These are phyloP conservation scores for Penicillium thymicola DNA, from an alignment of 2,329 filamentous ascomycete species.

Conservation along the genomic window DNA sequence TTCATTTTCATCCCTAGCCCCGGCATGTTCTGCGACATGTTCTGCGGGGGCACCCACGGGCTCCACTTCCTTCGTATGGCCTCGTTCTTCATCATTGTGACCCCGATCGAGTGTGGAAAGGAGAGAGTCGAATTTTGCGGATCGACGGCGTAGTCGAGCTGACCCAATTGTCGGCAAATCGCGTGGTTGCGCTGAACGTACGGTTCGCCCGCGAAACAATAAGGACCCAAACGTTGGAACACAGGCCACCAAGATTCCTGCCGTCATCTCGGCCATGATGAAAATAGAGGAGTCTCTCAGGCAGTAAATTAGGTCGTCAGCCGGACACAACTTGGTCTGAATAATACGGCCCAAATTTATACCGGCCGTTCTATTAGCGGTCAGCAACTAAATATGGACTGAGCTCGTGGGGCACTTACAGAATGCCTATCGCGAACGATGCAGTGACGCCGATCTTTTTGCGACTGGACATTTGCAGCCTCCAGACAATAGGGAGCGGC, in stretches of 20 bases:
- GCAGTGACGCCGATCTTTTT: slow-evolving; percentile 12
- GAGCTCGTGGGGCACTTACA: background rate
- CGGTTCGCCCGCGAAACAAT: slow-evolving; percentile 10
- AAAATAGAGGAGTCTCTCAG: slow-evolving; percentile 11
- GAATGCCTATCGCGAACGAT: slow-evolving; percentile 10
- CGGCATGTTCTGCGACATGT: background rate
- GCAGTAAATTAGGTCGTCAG: slow-evolving; percentile 8
- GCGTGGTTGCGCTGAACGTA: background rate
- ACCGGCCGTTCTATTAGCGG: slow-evolving; percentile 3
- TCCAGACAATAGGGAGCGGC: slow-evolving; percentile 11
- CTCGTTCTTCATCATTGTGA: background rate
- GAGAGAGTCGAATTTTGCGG: slow-evolving; percentile 3
- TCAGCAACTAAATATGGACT: background rate
- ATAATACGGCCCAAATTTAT: slow-evolving; percentile 15
- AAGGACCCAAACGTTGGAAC: slow-evolving; percentile 13
- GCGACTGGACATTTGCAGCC: slow-evolving; percentile 9
- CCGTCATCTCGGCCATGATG: slow-evolving; percentile 12
- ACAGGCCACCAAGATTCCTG: slow-evolving; percentile 13
- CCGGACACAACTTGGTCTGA: slow-evolving; percentile 7
- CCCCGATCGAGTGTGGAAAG: background rate
- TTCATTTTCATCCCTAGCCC: background rate
- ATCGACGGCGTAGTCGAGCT: background rate
- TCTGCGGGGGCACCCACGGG: background rate
- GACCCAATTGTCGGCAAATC: slow-evolving; percentile 9
- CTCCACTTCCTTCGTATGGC: background rate